Percentiles rank a stretch among this genome's conserved stretches.
Conservation (phyloP, 805 yeast genomes). For the Candida jianshihensis region DNA sequence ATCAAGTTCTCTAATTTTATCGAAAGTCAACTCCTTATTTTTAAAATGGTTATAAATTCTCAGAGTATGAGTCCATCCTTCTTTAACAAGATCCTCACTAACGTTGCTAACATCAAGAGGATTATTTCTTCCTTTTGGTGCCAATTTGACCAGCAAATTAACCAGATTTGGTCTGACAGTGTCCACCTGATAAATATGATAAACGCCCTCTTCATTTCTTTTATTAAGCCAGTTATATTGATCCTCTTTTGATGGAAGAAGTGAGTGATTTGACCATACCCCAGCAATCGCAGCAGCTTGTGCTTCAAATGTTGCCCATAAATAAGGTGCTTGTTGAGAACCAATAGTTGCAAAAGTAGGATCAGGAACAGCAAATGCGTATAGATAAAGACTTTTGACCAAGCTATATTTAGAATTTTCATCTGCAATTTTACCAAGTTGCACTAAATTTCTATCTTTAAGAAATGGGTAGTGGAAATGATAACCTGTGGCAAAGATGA, state of each 20-base stretch:
- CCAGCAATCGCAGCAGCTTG: constrained; percentile 46
- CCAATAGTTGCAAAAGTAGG: constrained; percentile 38
- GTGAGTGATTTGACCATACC: constrained; percentile 32
- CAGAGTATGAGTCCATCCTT: constrained; percentile 1
- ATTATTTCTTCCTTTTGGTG: constrained; percentile 13
- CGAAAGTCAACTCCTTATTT: neutral
- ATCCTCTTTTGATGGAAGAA: constrained; percentile 29
- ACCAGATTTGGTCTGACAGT: constrained; percentile 15
- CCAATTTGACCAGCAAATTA: too few species aligned
- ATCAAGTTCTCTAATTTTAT: neutral
- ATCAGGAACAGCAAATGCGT: constrained; percentile 35
- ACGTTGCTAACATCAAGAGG: constrained; percentile 14
- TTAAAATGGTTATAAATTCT: neutral
- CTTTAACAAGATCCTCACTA: neutral
- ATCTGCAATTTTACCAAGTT: constrained; percentile 1
- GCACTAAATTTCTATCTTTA: constrained; percentile 11
- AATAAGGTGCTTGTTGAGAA: constrained; percentile 32
- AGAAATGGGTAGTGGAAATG: constrained; percentile 36
- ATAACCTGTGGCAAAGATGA: constrained; percentile 45
- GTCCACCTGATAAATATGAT: constrained; percentile 16
- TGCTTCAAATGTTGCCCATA: constrained; percentile 41
- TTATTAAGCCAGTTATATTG: constrained; percentile 28
- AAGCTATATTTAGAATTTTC: constrained; percentile 1
- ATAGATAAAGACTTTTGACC: constrained; percentile 22
- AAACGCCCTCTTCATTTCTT: constrained; percentile 5